Evolutionary conservation across 805 yeast genomes (phyloP).

Genomic region (Candida gorgasii): DNA sequence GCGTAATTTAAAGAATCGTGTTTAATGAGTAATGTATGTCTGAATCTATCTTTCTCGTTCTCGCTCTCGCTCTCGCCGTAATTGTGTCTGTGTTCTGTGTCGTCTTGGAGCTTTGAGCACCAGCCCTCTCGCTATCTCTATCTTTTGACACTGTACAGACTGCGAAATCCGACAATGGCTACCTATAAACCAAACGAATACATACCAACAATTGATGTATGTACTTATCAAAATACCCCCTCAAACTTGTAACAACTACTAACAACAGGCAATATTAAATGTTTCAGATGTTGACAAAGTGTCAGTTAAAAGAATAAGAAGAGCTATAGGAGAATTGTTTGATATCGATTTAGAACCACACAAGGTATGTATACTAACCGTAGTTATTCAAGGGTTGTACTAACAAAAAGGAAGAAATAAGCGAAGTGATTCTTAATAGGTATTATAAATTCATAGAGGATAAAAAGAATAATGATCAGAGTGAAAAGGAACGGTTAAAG

Average conservation of each 20-base stretch:
- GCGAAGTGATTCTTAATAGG: slow-evolving; percentile 59
- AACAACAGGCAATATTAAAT: slow-evolving; percentile 62
- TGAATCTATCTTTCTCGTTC: neutral
- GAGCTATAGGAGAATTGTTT: slow-evolving; percentile 71
- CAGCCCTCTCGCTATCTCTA: too few relatives aligned
- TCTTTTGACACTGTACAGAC: too few relatives aligned
- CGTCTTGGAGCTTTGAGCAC: too few relatives aligned
- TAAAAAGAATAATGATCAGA: slow-evolving; percentile 28
- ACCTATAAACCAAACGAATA: slow-evolving; percentile 32
- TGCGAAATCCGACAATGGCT: slow-evolving; percentile 4
- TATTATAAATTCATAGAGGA: slow-evolving; percentile 50
- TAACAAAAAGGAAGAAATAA: slow-evolving; percentile 49
- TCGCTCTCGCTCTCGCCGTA: neutral
- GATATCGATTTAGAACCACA: slow-evolving; percentile 50
- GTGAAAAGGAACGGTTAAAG: slow-evolving; percentile 20
- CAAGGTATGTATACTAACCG: slow-evolving; percentile 33
- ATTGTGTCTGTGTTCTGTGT: too few relatives aligned
- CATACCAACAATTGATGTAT: slow-evolving; percentile 65
- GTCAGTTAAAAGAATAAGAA: slow-evolving; percentile 69
- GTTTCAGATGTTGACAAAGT: slow-evolving; percentile 70
- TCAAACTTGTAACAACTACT: slow-evolving; percentile 20
- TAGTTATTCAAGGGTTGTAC: neutral
- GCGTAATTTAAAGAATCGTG: slow-evolving; percentile 57
- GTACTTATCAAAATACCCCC: slow-evolving; percentile 21
- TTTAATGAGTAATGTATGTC: too few relatives aligned